Conservation (phyloP, 192 early-diverging fungal genomes). For the Geranomyces michiganensis region DNA sequence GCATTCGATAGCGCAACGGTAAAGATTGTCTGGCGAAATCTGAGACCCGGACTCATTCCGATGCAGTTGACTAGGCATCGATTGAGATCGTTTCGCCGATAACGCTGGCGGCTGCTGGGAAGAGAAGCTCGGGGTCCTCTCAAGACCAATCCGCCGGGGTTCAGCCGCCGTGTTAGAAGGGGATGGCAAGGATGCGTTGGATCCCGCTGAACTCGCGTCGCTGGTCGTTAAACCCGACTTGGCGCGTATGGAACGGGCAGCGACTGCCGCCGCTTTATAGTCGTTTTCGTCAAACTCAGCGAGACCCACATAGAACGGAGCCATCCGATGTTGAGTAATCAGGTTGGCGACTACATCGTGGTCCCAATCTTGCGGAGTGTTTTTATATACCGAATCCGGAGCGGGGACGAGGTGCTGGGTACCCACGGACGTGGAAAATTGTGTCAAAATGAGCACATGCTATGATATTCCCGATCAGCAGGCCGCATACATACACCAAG, state of each 20-base stretch:
- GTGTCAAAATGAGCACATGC: background rate
- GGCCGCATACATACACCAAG: background rate
- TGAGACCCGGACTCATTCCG: conserved; percentile 11
- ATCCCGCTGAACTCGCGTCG: background rate
- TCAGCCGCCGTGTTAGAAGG: background rate
- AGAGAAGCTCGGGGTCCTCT: background rate
- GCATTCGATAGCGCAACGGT: conserved; percentile 74
- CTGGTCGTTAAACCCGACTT: too few relatives aligned
- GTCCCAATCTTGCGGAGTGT: conserved; percentile 75
- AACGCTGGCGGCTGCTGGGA: conserved; percentile 10
- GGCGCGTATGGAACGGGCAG: background rate
- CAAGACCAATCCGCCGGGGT: background rate
- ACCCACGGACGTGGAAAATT: background rate
- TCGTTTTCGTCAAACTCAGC: conserved; percentile 45
- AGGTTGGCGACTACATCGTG: conserved; percentile 67
- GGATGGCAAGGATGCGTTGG: background rate
- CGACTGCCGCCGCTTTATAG: background rate
- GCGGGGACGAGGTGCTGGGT: conserved; percentile 15
- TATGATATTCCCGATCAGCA: background rate
- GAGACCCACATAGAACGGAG: conserved; percentile 87
- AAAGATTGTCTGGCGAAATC: conserved; percentile 35
- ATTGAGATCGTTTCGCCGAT: conserved; percentile 21
- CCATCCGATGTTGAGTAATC: conserved; percentile 72
- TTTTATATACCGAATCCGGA: conserved; percentile 24
- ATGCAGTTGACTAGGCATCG: conserved; percentile 19